Base-by-base conservation (phyloP, 345 rosid genomes). In the Camelina sativa region DNA sequence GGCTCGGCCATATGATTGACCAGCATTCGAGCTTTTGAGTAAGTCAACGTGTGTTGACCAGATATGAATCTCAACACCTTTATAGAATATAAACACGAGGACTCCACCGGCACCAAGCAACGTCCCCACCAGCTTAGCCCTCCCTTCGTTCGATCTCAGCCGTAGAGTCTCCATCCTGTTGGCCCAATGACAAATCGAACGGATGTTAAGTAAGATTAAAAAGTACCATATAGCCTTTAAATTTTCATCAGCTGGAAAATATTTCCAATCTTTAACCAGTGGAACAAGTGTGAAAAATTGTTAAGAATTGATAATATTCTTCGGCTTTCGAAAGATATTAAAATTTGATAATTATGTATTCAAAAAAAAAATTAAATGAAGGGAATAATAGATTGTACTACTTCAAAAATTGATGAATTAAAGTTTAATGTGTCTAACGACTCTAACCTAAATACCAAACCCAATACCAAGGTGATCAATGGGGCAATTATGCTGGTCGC, bases 401-500 rank as follows among this genome's bases (percentile, higher is more conserved):
- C 32, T 59, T 11, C 58, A 60, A 28, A 11, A 43, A 30, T 5
- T 11, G 4, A 53, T 30, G 22, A 20, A 63, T 17, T 43, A 34
- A 16, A 23, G 40, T 10, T 60, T 3, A 0, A 35, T 74, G 58
- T 47, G 65, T 12, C 20, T 59, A 20, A 20, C 22, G 22, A 20
- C 22, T 20, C 22, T 20, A 74, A 88, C 93, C 87, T 64, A 15
- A 83, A 76, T 6, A 48, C 25, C 52, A 83, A 38, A 25, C 88
- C 74, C 61, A 89, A 44, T 51, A 86, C 59, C 65, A 84, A 85
- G 50, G 93, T 88, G 43, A 77, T 22, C 48, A 80, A 81, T 0
- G 93, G 93, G 48, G 51, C 8, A 51, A 89, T 83, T 53, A 86
- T 85, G 51, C 22, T 3, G 69, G 82, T 81, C 28, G 89, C 91